These are phyloP conservation scores for Fusarium ramigenum DNA, from an alignment of 2,329 filamentous ascomycete genomes.

Conservation along the genomic window DNA sequence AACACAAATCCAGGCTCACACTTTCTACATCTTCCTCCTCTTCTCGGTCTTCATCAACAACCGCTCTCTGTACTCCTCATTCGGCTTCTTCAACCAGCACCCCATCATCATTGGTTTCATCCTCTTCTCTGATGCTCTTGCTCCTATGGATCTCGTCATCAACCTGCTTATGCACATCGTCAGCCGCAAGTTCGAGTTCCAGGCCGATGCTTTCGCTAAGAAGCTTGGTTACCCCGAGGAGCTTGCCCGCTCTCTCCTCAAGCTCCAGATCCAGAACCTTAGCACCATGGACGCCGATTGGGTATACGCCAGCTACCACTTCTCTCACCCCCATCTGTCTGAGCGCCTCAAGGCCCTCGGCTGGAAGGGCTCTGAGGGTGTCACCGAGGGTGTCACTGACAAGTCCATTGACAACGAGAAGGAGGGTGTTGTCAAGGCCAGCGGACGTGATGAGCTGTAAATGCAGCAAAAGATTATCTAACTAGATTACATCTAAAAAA, in stretches of 20 bases:
- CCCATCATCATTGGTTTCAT: conserved; percentile 98
- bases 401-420: conserved; percentile 49
- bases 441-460: conserved; percentile 79
- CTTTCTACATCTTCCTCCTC: conserved; percentile 95
- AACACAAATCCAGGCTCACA: conserved; percentile 71
- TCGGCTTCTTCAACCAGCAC: conserved; percentile 84
- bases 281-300: conserved; percentile 99
- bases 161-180: conserved; percentile 97
- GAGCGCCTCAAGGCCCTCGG: conserved; percentile 91
- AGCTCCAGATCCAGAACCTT: conserved; percentile 97
- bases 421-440: conserved; percentile 69
- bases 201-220: conserved; percentile 91
- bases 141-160: conserved; percentile 92
- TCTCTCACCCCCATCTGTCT: conserved; percentile 94
- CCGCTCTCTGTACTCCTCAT: conserved; percentile 85
- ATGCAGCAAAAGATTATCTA: not conserved
- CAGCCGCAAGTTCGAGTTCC: conserved; percentile 93
- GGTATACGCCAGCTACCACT: conserved; percentile 98
- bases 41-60: conserved; percentile 99
- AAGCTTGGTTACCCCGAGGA: conserved; percentile 84
- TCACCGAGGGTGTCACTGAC: conserved; percentile 50
- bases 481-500: conserved; percentile 8
- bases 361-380: conserved; percentile 74
- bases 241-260: conserved; percentile 88
- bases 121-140: conserved; percentile 95